Conservation (phyloP, 495 filamentous ascomycete species). For the Oidiodendron maius region DNA sequence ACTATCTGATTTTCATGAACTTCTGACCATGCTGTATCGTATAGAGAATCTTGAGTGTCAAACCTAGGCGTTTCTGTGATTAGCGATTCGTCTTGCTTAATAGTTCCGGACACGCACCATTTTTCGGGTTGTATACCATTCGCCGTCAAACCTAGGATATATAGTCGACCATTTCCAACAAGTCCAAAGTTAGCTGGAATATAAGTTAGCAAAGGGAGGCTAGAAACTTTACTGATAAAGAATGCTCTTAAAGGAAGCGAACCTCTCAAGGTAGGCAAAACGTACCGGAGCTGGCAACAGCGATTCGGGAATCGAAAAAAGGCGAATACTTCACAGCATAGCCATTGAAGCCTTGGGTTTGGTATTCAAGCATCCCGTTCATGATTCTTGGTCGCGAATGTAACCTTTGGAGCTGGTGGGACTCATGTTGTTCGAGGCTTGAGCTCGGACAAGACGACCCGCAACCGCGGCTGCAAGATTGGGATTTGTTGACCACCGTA, state of each 20-base stretch:
- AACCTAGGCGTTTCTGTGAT: constrained; percentile 60
- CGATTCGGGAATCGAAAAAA: constrained; percentile 91
- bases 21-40: constrained; percentile 91
- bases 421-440: too few species aligned
- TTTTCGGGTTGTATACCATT: constrained; percentile 80
- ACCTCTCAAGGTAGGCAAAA: too few species aligned
- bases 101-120: constrained; percentile 37
- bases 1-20: constrained; percentile 89
- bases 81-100: too few species aligned
- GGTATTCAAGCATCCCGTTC: constrained; percentile 76
- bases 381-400: neutral
- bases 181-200: constrained; percentile 78
- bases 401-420: too few species aligned
- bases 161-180: constrained; percentile 90
- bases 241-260: neutral
- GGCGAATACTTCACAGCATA: constrained; percentile 96
- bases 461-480: too few species aligned
- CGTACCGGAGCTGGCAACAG: constrained; percentile 60
- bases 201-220: neutral
- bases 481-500: too few species aligned
- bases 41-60: constrained; percentile 95
- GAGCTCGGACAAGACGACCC: too few species aligned
- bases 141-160: constrained; percentile 70
- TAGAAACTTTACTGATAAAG: neutral
- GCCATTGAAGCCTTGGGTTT: constrained; percentile 88